Evolutionary conservation across 768 basidiomycete species (phyloP).

Genomic region (Neoboletus magnificus): DNA sequence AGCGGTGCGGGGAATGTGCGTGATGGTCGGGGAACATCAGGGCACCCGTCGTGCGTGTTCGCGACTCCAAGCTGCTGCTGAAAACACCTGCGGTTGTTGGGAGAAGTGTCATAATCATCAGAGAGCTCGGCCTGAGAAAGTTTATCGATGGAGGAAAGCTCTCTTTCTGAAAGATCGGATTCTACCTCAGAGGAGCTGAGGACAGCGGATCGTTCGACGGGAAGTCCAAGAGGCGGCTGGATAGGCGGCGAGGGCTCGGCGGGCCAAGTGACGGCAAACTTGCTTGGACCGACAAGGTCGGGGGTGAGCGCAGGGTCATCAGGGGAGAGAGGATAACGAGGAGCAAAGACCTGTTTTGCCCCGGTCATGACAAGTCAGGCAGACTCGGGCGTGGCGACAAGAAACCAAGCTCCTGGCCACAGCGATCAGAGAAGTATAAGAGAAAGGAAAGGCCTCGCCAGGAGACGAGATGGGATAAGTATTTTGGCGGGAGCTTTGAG

Average conservation of each 20-base stretch:
- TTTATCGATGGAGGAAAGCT: constrained; percentile 29
- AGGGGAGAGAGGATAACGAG: constrained; percentile 45
- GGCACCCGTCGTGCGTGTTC: constrained; percentile 22
- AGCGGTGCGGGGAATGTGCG: constrained; percentile 78
- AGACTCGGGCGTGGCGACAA: constrained; percentile 4
- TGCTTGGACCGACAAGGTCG: constrained; percentile 49
- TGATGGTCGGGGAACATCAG: constrained; percentile 53
- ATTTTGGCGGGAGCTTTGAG: constrained; percentile 13
- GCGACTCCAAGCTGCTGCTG: constrained; percentile 25
- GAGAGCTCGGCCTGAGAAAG: constrained; percentile 31
- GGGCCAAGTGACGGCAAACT: constrained; percentile 61
- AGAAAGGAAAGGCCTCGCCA: constrained; percentile 23
- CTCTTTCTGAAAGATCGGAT: constrained; percentile 49
- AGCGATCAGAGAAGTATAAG: constrained; percentile 9
- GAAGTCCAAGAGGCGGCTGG: constrained; percentile 31
- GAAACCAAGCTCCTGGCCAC: constrained; percentile 16
- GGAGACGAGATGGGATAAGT: constrained; percentile 20
- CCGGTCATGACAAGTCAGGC: constrained; percentile 25
- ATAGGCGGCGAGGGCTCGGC: constrained; percentile 41
- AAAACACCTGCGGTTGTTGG: constrained; percentile 21
- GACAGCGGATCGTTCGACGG: constrained; percentile 38
- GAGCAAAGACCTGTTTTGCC: constrained; percentile 40
- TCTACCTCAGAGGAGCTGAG: constrained; percentile 53
- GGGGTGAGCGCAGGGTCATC: constrained; percentile 42
- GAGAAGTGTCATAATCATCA: constrained; percentile 29